These are phyloP conservation scores for Fusarium sp. DNA, from an alignment of 2,329 filamentous ascomycete genomes.

Conservation along the genomic window DNA sequence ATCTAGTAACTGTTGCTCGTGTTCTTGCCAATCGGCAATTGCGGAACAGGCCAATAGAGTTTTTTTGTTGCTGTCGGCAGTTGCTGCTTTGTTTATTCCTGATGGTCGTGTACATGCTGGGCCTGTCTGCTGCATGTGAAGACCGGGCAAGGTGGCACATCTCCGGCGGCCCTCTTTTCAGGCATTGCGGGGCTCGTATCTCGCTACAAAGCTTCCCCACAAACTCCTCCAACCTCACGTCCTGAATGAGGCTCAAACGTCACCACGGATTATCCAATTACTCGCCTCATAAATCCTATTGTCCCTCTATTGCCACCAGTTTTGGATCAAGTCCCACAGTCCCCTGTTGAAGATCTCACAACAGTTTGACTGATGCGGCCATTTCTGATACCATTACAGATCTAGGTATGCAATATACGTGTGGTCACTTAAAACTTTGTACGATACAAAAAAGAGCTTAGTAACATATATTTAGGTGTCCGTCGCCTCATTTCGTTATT, in stretches of 20 bases:
- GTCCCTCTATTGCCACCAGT: no score
- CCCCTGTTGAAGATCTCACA: no score
- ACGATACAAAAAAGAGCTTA: no score
- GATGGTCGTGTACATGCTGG: constrained; percentile 2
- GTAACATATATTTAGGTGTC: no score
- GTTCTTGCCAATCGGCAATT: background rate
- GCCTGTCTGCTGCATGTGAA: constrained; percentile 16
- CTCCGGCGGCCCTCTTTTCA: constrained; percentile 3
- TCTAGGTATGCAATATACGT: no score
- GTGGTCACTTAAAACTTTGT: no score
- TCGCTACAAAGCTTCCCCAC: constrained; percentile 6
- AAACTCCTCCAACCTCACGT: constrained; percentile 2
- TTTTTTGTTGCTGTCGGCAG: rapidly evolving
- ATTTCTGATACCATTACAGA: no score
- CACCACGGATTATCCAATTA: no score
- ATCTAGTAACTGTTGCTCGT: rapidly evolving
- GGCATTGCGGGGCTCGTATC: background rate
- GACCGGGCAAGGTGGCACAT: background rate
- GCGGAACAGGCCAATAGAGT: background rate
- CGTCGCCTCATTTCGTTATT: no score
- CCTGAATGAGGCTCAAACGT: background rate
- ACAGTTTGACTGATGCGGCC: no score
- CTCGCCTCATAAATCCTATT: no score
- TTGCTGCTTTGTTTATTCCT: background rate
- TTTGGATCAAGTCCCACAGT: no score